A percentile compares a stretch with the other conserved stretches of the same genome.
These are phyloP conservation scores for Prunella vulgaris DNA, from an alignment of 257 asterid genomes.

Conservation along the genomic window DNA sequence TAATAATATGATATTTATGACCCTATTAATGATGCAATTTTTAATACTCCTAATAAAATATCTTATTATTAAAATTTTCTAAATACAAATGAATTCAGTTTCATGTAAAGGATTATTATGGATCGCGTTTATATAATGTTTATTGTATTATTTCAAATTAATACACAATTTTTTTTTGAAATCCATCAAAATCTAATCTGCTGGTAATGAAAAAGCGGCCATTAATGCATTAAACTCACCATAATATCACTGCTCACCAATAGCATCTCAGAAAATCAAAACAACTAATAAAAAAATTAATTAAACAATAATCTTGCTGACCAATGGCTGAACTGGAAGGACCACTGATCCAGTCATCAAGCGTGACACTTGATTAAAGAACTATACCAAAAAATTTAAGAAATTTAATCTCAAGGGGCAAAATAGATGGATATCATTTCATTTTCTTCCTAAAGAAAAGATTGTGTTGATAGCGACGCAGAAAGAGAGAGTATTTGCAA, in stretches of 20 bases:
- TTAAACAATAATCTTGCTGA: slow-evolving; percentile 25
- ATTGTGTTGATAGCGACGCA: slow-evolving; percentile 21
- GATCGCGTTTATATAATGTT: too few species aligned
- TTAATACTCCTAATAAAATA: too few species aligned
- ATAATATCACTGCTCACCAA: slow-evolving; percentile 26
- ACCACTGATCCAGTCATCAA: slow-evolving; percentile 27
- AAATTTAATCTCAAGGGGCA: background rate
- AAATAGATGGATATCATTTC: slow-evolving; percentile 25
- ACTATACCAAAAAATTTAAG: background rate
- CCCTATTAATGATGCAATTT: too few species aligned
- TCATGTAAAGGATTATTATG: too few species aligned
- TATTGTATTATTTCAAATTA: background rate
- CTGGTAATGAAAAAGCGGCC: slow-evolving; percentile 27
- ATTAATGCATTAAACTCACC: slow-evolving; percentile 6
- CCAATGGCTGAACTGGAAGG: slow-evolving; percentile 38
- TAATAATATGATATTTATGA: too few species aligned
- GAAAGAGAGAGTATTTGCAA: background rate
- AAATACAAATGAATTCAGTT: too few species aligned
- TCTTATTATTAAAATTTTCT: too few species aligned
- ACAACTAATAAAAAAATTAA: slow-evolving; percentile 6
- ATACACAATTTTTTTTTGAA: background rate
- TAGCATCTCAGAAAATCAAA: slow-evolving; percentile 15
- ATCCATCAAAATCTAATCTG: slow-evolving; percentile 12
- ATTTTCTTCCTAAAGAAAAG: slow-evolving; percentile 24
- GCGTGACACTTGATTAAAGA: slow-evolving; percentile 14